Percentiles rank a stretch among this genome's conserved stretches.
phyloP scores from a whole-genome alignment of 192 early-diverging fungal genomes.

The Backusella morwellensis region DNA sequence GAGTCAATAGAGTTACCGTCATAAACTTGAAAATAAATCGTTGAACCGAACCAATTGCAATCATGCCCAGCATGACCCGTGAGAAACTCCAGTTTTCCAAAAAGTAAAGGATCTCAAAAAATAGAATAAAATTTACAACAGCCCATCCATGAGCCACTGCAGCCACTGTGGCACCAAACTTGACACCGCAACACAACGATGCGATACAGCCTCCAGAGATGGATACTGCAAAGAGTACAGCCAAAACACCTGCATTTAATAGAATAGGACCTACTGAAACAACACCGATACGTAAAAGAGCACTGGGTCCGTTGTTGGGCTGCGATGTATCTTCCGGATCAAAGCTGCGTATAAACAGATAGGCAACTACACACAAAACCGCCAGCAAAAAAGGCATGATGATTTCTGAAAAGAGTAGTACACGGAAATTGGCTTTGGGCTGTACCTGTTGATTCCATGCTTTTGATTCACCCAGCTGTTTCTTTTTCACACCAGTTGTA shows the following conservation, averaged over 20 bases:
- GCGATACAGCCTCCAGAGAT: constrained; percentile 57
- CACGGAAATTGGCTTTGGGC: constrained; percentile 61
- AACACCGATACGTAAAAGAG: constrained; percentile 54
- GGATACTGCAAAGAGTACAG: constrained; percentile 63
- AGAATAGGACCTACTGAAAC: constrained; percentile 69
- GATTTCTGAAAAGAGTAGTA: constrained; percentile 74
- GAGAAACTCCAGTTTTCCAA: constrained; percentile 66
- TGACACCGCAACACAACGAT: constrained; percentile 49
- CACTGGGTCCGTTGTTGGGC: constrained; percentile 32
- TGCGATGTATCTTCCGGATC: constrained; percentile 18
- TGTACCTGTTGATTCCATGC: constrained; percentile 51
- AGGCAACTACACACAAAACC: constrained; percentile 55
- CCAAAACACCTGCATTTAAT: constrained; percentile 62
- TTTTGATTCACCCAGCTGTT: constrained; percentile 68
- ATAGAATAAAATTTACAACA: constrained; percentile 59
- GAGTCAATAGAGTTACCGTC: constrained; percentile 66
- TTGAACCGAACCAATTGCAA: constrained; percentile 65
- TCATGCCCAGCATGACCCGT: constrained; percentile 64
- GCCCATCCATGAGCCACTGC: constrained; percentile 61
- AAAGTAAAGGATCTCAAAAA: constrained; percentile 66
- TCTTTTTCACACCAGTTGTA: constrained; percentile 75
- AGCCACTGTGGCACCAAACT: constrained; percentile 72
- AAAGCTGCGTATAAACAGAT: constrained; percentile 66
- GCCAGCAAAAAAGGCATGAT: constrained; percentile 65
- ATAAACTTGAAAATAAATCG: constrained; percentile 73